Base-by-base conservation (phyloP, 1,284 basidiomycete genomes). In the Pseudozyma sp. region DNA sequence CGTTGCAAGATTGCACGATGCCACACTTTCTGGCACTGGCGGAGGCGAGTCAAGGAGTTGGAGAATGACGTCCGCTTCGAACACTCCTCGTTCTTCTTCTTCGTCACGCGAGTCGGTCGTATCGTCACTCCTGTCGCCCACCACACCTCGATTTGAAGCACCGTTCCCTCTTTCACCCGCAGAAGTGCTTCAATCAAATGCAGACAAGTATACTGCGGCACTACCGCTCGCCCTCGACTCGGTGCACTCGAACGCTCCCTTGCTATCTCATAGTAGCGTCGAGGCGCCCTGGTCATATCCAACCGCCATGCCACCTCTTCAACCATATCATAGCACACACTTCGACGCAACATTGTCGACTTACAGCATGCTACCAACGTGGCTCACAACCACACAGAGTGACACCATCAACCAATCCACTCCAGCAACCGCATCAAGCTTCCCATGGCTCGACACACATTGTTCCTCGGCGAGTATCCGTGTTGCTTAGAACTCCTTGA, bases 401-500 rank as follows among this genome's bases (percentile, higher is more conserved):
- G 19, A 1, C 45, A 18, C 12, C 19, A 16, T 31, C 25, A 31
- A 31, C 25, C 25, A 31, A 31, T 31, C 18, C 19, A 25, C 19
- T 47, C 42, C 31, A 40, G n/a, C 52, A 38, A 5, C 49, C 42
- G 19, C 9, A 3, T 40, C 16, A 11, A 38, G 18, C 11, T n/a
- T n/a, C 7, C 19, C 35, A 21, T 52, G 36, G 38, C 36, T 34
- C 19, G 38, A 31, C 25, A 42, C 38, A 9, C 10, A 19, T 36
- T 19, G 56, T 53, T 52, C 59, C 56, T 72, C 64, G 70, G 70
- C 70, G 70, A 72, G 70, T 72, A 72, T 72, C 55, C 36, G 51
- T 66, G 34, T 18, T 58, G 51, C 25, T 55, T 47, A 47, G 43
- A 54, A 50, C 44, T 31, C 43, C 13, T 42, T 21, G 21, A 38